phyloP scores from a whole-genome alignment of 2,329 filamentous ascomycete species.

The Chaetomiaceae sp. region DNA sequence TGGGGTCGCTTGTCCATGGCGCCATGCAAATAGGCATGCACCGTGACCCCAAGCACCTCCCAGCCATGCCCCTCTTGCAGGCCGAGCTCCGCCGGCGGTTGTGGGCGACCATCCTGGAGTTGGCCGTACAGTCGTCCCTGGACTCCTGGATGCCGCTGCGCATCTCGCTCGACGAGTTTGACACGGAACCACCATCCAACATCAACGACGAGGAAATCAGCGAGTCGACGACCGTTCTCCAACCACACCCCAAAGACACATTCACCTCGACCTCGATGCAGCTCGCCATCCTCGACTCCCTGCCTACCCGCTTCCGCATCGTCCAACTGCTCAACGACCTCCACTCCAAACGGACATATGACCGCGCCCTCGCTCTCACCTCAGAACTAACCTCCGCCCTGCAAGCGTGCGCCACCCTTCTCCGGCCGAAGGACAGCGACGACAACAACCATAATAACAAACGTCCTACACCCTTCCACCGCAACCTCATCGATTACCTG shows the following conservation, averaged over 20 bases:
- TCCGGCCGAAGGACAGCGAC: slow-evolving; percentile 1
- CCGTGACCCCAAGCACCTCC: slow-evolving; percentile 39
- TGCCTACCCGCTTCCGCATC: slow-evolving; percentile 35
- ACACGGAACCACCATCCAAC: slow-evolving; percentile 37
- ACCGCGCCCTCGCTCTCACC: slow-evolving; percentile 33
- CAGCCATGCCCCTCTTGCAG: slow-evolving; percentile 33
- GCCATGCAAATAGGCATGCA: slow-evolving; percentile 45
- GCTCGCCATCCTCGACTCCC: slow-evolving; percentile 33
- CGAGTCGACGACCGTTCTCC: slow-evolving; percentile 16
- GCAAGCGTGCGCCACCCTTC: neutral
- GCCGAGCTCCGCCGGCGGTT: slow-evolving; percentile 39
- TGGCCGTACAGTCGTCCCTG: slow-evolving; percentile 36
- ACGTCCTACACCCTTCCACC: slow-evolving; percentile 33
- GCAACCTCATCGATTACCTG: slow-evolving; percentile 48
- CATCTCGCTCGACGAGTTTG: slow-evolving; percentile 39
- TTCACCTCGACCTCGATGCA: slow-evolving; percentile 36
- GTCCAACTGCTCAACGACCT: slow-evolving; percentile 35
- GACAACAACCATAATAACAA: slow-evolving; percentile 29
- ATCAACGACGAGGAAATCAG: slow-evolving; percentile 31
- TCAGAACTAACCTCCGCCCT: slow-evolving; percentile 30
- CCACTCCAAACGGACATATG: slow-evolving; percentile 33
- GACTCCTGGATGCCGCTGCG: slow-evolving; percentile 38
- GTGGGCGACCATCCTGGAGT: slow-evolving; percentile 42
- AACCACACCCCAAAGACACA: slow-evolving; percentile 24
- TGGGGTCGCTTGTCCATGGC: slow-evolving; percentile 37